A percentile compares a stretch with the other conserved stretches of the same genome.
Evolutionary conservation across 768 basidiomycete species (phyloP).

Genomic region (Tricholoma bakamatsutake): DNA sequence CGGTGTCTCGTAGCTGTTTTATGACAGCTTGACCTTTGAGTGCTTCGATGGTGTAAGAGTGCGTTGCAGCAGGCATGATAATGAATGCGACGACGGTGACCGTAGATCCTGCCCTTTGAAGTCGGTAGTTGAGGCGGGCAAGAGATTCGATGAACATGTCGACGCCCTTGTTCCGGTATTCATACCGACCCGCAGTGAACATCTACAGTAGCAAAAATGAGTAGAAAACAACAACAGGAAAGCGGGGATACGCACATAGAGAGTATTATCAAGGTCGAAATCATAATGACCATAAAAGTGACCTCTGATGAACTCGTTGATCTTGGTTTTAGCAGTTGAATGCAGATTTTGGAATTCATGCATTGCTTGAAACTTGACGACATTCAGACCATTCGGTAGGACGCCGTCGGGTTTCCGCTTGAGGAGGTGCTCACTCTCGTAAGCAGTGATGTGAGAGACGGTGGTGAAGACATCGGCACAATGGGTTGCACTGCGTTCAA

Average conservation of each 20-base stretch:
- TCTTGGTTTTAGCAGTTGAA: constrained; percentile 90
- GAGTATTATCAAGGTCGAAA: constrained; percentile 89
- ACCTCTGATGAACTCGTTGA: constrained; percentile 95
- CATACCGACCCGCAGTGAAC: constrained; percentile 99
- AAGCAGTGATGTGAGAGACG: constrained; percentile 96
- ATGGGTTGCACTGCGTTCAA: constrained; percentile 91
- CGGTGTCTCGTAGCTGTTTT: constrained; percentile 93
- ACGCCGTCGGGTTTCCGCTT: constrained; percentile 98
- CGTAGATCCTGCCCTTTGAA: constrained; percentile 55
- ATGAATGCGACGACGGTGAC: constrained; percentile 96
- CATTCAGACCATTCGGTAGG: constrained; percentile 95
- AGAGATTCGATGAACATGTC: constrained; percentile 99
- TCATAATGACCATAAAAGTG: constrained; percentile 99
- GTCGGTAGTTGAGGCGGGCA: constrained; percentile 63
- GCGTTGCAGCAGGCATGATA: constrained; percentile 95
- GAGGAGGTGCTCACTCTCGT: constrained; percentile 91
- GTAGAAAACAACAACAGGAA: background rate
- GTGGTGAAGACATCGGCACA: constrained; percentile 99
- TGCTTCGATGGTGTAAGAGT: constrained; percentile 96
- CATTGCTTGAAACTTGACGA: constrained; percentile 98
- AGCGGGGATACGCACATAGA: constrained; percentile 50
- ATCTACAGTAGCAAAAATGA: constrained; percentile 43
- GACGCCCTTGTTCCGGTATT: constrained; percentile 98
- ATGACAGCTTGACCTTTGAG: constrained; percentile 96
- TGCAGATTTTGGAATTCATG: constrained; percentile 99